Base-by-base conservation (phyloP, 2,329 filamentous ascomycete species). In the Malbranchea cinnamomea region DNA sequence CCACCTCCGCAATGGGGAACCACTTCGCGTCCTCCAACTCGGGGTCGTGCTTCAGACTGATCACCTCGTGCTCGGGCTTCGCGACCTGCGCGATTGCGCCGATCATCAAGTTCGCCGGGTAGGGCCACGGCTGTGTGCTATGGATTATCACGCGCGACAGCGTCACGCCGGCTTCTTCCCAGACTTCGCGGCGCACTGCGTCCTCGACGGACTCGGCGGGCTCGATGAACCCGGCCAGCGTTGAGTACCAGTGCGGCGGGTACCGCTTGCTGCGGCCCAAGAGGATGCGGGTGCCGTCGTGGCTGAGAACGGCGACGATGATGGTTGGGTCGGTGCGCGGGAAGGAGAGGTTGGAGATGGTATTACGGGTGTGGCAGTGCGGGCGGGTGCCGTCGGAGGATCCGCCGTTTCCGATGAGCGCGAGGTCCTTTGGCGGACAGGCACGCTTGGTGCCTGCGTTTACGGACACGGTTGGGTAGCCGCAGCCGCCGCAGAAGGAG, bases 311-410 rank as follows among this genome's bases (percentile, higher is more conserved):
- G 1, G 85, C 87, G 59, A 91, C 85, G 57, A 98, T 98, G 52
- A 95, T 84, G 16, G 83, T 92, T 1, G 85, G 84, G 45, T 94
- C 85, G 2, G 87, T 94, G 29, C 85, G 73, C 2, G 87, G 87
- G 63, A 94, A 95, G 47, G 69, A 78, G 31, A 94, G 66, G 56
- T 98, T 98, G 18, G 84, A 92, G 26, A 98, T 61, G 15, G 82
- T 84, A 22, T 73, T 78, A 31, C 89, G 72, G 1, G 85, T 91
- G 5, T 71, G 74, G 55, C 89, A 98, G 11, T 77, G 67, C 1
- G 66, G 67, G 6, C 83, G 74, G 6, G 32, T 14, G 15, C 18
- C 34, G 26, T 52, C 48, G 4, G 38, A 41, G 3, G 45, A 39
- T 23, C 49, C 47, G 5, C 49, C 52, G 15, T 51, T 37, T 0